A percentile compares a stretch with the other conserved stretches of the same genome.
Conservation (phyloP, 345 rosid genomes). For the Bretschneidera sinensis region DNA sequence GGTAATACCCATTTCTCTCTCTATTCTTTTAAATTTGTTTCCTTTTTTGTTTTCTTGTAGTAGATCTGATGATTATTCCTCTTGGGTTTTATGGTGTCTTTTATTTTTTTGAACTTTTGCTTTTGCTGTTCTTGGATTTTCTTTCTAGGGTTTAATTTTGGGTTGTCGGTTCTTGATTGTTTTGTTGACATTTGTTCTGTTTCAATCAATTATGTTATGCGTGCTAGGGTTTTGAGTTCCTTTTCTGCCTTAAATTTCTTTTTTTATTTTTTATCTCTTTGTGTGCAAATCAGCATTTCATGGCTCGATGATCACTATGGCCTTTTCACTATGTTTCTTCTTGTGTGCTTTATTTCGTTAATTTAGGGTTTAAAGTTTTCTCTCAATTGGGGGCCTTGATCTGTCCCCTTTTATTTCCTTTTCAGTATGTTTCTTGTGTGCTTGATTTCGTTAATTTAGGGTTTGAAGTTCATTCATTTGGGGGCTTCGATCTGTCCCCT, state of each 20-base stretch:
- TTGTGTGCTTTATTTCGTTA: background rate
- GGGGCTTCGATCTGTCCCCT: background rate
- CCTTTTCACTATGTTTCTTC: too few relatives aligned
- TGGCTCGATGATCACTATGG: background rate
- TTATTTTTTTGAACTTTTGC: too few relatives aligned
- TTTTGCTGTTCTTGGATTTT: too few relatives aligned
- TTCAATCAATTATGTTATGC: too few relatives aligned
- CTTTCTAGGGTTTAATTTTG: too few relatives aligned
- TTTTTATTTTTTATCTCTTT: background rate
- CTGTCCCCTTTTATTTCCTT: too few relatives aligned
- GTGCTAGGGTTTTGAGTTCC: background rate
- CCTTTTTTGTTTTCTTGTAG: background rate
- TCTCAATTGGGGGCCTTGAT: too few relatives aligned
- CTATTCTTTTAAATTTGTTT: background rate
- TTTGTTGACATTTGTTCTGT: too few relatives aligned
- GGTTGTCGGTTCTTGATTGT: too few relatives aligned
- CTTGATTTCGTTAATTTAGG: background rate
- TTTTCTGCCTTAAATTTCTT: background rate
- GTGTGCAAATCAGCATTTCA: background rate
- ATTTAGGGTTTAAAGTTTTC: background rate
- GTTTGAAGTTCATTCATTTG: background rate
- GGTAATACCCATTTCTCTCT: conserved; percentile 22
- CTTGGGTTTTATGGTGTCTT: too few relatives aligned
- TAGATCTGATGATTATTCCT: too few relatives aligned
- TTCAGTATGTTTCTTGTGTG: too few relatives aligned